Conservation (phyloP, 2,329 filamentous ascomycete genomes). For the Aspergillus latus region DNA sequence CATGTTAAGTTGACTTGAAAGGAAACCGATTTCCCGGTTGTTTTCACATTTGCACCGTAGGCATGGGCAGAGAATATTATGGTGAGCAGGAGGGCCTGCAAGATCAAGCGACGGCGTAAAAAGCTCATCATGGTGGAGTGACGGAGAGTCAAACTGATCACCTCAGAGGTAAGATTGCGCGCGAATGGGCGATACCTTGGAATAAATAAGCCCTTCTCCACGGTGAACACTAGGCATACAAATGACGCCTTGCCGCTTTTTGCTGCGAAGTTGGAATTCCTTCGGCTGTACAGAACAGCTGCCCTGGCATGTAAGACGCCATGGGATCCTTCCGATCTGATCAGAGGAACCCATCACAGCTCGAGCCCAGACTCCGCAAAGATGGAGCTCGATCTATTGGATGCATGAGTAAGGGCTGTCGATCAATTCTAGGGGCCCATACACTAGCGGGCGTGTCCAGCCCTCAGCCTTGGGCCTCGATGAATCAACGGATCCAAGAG, state of each 20-base stretch:
- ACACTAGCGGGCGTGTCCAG: neutral
- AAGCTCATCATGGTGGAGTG: conserved; percentile 6
- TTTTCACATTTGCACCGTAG: neutral
- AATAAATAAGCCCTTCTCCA: neutral
- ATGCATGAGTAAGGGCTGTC: neutral
- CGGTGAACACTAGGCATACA: neutral
- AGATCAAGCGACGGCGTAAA: conserved; percentile 6
- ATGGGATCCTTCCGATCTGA: neutral
- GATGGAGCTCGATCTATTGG: neutral
- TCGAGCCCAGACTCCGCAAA: neutral
- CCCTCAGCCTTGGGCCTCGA: neutral
- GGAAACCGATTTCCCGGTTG: conserved; percentile 19
- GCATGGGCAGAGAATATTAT: conserved; percentile 12
- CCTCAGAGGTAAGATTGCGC: neutral
- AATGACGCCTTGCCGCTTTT: neutral
- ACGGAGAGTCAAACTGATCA: neutral
- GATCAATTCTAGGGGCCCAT: neutral
- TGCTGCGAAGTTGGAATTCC: neutral
- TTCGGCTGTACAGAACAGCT: neutral
- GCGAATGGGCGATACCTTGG: neutral
- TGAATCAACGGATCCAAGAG: too few relatives aligned
- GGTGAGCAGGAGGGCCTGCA: conserved; percentile 15
- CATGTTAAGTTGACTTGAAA: conserved; percentile 36
- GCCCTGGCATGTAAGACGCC: neutral
- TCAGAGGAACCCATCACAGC: neutral